These are phyloP conservation scores for Selenicereus undatus DNA, from an alignment of 148 eudicot genomes.

Conservation along the genomic window DNA sequence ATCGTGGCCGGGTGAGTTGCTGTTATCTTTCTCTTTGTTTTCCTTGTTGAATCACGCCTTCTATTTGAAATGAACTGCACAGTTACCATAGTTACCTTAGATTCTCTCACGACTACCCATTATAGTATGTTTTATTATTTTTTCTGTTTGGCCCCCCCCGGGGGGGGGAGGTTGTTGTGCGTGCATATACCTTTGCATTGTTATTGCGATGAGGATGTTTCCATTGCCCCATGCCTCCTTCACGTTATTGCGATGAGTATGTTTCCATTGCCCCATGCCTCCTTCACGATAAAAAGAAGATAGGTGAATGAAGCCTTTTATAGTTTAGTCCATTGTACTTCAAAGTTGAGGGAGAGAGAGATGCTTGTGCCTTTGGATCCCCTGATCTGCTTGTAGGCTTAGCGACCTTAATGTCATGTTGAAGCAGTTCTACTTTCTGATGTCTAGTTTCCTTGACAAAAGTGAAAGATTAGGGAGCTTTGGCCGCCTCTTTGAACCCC, in stretches of 20 bases:
- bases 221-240: not conserved
- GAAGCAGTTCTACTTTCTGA: not conserved
- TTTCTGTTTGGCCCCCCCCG: not conserved
- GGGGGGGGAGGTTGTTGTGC: not conserved
- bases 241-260: not conserved
- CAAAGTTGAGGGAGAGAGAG: not conserved
- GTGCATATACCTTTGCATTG: not conserved
- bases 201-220: not conserved
- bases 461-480: not conserved
- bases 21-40: not conserved
- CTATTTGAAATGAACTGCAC: not conserved
- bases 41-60: not conserved
- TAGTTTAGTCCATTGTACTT: not conserved
- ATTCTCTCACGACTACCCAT: not conserved
- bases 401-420: not conserved
- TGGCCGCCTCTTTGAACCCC: not conserved
- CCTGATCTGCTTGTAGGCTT: not conserved
- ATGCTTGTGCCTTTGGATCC: not conserved
- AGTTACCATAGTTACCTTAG: not conserved
- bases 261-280: too few relatives aligned
- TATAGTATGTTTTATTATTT: not conserved
- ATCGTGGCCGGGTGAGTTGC: conserved; percentile 69
- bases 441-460: not conserved
- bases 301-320: not conserved
- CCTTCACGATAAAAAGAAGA: not conserved